These are phyloP conservation scores for Talaromyces sp. DNA, from an alignment of 2,329 filamentous ascomycete species.

Conservation along the genomic window DNA sequence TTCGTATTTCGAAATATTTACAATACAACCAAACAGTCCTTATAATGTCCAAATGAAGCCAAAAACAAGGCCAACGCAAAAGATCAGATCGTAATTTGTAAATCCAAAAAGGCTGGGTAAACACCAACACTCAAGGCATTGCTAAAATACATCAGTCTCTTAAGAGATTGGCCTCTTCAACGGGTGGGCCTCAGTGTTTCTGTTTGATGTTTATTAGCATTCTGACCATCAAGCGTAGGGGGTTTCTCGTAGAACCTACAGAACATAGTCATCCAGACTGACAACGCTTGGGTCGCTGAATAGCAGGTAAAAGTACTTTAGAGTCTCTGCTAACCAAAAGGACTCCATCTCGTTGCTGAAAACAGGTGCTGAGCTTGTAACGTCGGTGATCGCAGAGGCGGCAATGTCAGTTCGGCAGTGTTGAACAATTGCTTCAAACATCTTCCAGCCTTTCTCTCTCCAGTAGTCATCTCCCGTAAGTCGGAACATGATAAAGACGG, in stretches of 20 bases:
- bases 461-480: constrained; percentile 63
- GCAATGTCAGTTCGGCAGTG: constrained; percentile 60
- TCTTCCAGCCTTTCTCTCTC: constrained; percentile 67
- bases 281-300: constrained; percentile 42
- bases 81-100: background rate
- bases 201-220: constrained; percentile 17
- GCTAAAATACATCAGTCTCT: background rate
- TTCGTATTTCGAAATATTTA: background rate
- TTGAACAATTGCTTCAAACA: constrained; percentile 63
- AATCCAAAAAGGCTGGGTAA: background rate
- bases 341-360: constrained; percentile 65
- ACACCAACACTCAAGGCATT: background rate
- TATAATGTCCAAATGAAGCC: background rate
- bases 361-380: constrained; percentile 47
- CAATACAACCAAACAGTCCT: background rate
- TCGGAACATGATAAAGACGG: constrained; percentile 72
- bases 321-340: constrained; percentile 60
- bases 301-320: constrained; percentile 46
- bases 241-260: constrained; percentile 31
- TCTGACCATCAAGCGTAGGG: background rate
- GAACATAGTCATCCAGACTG: constrained; percentile 44
- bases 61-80: background rate
- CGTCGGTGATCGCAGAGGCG: constrained; percentile 63
- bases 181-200: constrained; percentile 30
- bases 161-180: constrained; percentile 18